phyloP scores from a whole-genome alignment of 202 grass and related monocot species.

The Cymbopogon flexuosus region DNA sequence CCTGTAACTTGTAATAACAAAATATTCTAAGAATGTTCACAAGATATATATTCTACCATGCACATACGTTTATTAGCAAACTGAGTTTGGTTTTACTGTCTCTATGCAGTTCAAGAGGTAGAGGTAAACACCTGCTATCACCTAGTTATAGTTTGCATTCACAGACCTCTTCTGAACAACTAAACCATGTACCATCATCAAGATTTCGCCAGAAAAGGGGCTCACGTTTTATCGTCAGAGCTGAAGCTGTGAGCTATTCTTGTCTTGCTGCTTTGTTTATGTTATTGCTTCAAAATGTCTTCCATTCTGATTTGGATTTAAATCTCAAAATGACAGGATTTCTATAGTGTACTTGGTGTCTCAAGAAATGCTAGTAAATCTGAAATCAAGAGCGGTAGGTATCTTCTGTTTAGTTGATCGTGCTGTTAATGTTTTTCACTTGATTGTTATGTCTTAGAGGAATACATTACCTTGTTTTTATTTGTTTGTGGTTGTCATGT shows the following conservation, averaged over 20 bases:
- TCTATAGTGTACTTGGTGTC: slow-evolving; percentile 81
- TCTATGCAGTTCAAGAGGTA: slow-evolving; percentile 51
- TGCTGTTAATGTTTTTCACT: neutral
- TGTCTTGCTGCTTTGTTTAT: neutral
- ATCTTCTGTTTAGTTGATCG: slow-evolving; percentile 17
- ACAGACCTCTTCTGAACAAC: slow-evolving; percentile 25
- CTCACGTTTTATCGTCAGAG: slow-evolving; percentile 70
- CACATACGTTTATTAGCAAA: neutral
- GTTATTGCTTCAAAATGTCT: neutral
- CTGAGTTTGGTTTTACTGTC: slow-evolving; percentile 6
- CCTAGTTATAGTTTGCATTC: slow-evolving; percentile 45
- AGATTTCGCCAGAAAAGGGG: slow-evolving; percentile 45
- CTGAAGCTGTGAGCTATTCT: slow-evolving; percentile 56
- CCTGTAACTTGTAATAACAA: neutral
- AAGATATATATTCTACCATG: neutral
- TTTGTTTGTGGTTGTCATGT: slow-evolving; percentile 1
- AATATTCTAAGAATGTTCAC: neutral
- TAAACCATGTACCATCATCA: slow-evolving; percentile 42
- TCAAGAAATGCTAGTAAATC: slow-evolving; percentile 97
- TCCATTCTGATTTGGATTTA: slow-evolving; percentile 22
- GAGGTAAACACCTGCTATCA: slow-evolving; percentile 45
- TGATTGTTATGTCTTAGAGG: neutral
- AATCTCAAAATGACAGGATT: slow-evolving; percentile 66
- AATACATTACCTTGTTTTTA: neutral
- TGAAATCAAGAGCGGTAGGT: slow-evolving; percentile 91